Percentiles rank a stretch among this genome's conserved stretches.
Evolutionary conservation across 176 grass and related monocot genomes (phyloP).

Genomic region (Eragrostis nindensis): DNA sequence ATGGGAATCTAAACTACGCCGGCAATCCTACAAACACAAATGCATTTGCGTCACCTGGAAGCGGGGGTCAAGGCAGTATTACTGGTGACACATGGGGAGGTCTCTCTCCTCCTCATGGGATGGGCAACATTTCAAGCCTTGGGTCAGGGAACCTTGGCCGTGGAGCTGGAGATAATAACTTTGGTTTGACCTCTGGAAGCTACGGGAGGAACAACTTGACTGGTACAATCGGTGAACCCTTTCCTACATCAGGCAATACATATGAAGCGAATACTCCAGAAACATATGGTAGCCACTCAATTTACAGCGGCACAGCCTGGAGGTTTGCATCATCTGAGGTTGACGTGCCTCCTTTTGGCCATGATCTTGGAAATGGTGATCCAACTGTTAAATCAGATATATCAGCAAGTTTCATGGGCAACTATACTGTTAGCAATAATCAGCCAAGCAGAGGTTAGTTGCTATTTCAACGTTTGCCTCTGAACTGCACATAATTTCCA

Average conservation of each 20-base stretch:
- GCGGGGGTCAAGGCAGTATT: constrained; percentile 39
- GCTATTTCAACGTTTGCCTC: constrained; percentile 20
- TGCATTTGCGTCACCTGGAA: constrained; percentile 65
- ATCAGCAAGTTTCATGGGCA: constrained; percentile 58
- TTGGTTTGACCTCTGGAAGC: constrained; percentile 47
- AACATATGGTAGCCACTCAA: constrained; percentile 56
- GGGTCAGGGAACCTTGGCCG: constrained; percentile 45
- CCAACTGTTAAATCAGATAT: constrained; percentile 49
- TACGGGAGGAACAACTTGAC: constrained; percentile 57
- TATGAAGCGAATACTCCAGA: constrained; percentile 57
- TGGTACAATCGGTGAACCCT: constrained; percentile 63
- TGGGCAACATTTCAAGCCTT: constrained; percentile 50
- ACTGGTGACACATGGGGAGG: constrained; percentile 52
- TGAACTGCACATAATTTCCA: background rate
- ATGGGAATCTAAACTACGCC: constrained; percentile 52
- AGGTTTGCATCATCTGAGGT: constrained; percentile 63
- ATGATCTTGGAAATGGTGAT: constrained; percentile 65
- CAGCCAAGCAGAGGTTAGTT: constrained; percentile 76
- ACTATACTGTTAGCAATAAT: constrained; percentile 69
- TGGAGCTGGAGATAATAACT: constrained; percentile 50
- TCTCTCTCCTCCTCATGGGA: constrained; percentile 48
- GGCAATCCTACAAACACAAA: constrained; percentile 60
- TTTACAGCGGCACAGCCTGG: constrained; percentile 68
- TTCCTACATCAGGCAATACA: constrained; percentile 52
- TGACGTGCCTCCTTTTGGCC: constrained; percentile 59